Base-by-base conservation (phyloP, 306 rosid species). In the Vigna angularis region DNA sequence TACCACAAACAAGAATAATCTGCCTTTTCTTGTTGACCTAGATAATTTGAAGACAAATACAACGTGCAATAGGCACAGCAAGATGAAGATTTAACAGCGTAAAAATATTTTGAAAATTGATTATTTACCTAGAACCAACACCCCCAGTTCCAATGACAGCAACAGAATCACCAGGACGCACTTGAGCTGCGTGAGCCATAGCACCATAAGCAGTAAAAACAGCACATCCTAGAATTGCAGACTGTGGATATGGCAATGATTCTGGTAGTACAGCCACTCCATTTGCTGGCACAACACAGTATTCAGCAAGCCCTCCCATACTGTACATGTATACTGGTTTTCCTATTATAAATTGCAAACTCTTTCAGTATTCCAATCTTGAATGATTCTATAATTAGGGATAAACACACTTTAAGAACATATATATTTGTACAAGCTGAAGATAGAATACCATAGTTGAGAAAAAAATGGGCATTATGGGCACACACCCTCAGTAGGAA, bases 271-370 rank as follows among this genome's bases (percentile, higher is more conserved):
- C 73, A 61, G 91, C 6, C 85, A 95, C 81, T 14, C 83, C 98
- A 90, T 92, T 79, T 74, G 93, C 98, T 48, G 98, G 98, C 75
- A 91, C 97, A 76, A 95, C 96, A 81, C 98, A 95, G 78, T 88
- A 92, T 84, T 95, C 98, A 7, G 98, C 98, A 83, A 95, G 97
- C 80, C 98, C 97, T 66, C 97, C 98, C 98, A 92, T 95, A 70
- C 98, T 89, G 71, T 89, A 92, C 98, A 95, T 95, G 75, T 48
- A 95, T 28, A 86, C 87, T 4, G 98, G 98, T 80, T 89, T 90
- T 67, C 97, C 98, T 95, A 58, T 85, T 92, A 53, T 83, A 91
- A 72, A 76, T 58, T 44, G 81, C 12, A 48, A 3, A 66, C 57
- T 16, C 56, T 72, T 79, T 85, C 68, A 75, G 85, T 63, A 72